Conservation (phyloP, 73 alveolate genomes). For the Stentor coeruleus region DNA sequence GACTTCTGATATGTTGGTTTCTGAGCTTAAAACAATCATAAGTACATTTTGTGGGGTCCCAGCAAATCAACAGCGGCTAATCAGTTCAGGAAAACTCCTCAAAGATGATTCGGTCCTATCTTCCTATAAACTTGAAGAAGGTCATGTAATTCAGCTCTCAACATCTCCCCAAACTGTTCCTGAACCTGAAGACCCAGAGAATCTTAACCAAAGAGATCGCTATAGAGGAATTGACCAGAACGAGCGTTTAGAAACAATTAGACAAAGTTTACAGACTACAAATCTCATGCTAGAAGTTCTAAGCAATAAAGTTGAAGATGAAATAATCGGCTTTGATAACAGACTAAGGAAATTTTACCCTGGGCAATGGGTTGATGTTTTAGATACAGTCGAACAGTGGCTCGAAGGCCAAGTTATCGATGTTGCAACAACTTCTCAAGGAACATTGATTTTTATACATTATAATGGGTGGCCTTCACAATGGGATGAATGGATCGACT, state of each 20-base stretch:
- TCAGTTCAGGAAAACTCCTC: constrained; percentile 78
- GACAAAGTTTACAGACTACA: constrained; percentile 40
- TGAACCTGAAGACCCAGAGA: constrained; percentile 26
- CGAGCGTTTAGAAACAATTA: constrained; percentile 52
- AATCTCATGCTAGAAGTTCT: constrained; percentile 27
- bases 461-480: constrained; percentile 93
- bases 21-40: constrained; percentile 46
- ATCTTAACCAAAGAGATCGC: constrained; percentile 18
- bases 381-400: constrained; percentile 93
- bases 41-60: constrained; percentile 54
- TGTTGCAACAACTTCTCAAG: constrained; percentile 57
- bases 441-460: constrained; percentile 62
- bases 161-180: constrained; percentile 48
- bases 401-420: constrained; percentile 85
- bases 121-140: constrained; percentile 53
- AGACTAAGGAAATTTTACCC: constrained; percentile 54
- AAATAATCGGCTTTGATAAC: constrained; percentile 48
- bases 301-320: constrained; percentile 20
- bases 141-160: constrained; percentile 73
- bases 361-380: constrained; percentile 94
- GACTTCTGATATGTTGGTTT: constrained; percentile 30
- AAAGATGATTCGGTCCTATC: constrained; percentile 62
- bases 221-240: constrained; percentile 31
- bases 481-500: constrained; percentile 94
- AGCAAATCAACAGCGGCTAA: constrained; percentile 63